phyloP scores from a whole-genome alignment of 176 grass and related monocot genomes.

The Cenchrus fungigraminus region DNA sequence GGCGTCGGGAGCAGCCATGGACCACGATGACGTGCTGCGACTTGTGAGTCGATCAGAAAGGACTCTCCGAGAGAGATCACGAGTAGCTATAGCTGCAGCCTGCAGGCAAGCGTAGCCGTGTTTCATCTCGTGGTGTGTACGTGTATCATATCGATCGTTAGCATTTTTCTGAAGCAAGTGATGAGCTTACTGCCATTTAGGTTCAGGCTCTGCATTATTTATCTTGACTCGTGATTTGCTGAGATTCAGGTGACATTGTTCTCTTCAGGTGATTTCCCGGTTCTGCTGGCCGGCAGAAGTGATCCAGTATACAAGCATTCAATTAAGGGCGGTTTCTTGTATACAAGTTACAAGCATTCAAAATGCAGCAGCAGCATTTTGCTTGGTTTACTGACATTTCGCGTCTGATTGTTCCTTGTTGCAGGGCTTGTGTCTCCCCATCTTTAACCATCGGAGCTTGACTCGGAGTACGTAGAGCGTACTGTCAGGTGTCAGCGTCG shows the following conservation, averaged over 20 bases:
- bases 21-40: not conserved
- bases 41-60: not conserved
- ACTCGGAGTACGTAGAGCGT: not conserved
- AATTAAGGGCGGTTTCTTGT: no score
- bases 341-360: no score
- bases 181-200: no score
- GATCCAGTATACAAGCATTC: no score
- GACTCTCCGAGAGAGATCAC: no score
- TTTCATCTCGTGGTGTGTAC: not conserved
- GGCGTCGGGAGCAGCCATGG: not conserved
- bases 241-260: no score
- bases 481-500: not conserved
- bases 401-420: not conserved
- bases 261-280: no score
- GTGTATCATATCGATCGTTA: not conserved
- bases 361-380: no score
- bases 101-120: not conserved
- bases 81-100: not conserved
- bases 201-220: no score
- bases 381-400: not conserved
- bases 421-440: not conserved
- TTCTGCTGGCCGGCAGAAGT: no score
- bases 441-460: not conserved
- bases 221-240: no score
- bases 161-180: no score